Evolutionary conservation across 305 asterid species (phyloP).

Genomic region (Plantago coronopus): DNA sequence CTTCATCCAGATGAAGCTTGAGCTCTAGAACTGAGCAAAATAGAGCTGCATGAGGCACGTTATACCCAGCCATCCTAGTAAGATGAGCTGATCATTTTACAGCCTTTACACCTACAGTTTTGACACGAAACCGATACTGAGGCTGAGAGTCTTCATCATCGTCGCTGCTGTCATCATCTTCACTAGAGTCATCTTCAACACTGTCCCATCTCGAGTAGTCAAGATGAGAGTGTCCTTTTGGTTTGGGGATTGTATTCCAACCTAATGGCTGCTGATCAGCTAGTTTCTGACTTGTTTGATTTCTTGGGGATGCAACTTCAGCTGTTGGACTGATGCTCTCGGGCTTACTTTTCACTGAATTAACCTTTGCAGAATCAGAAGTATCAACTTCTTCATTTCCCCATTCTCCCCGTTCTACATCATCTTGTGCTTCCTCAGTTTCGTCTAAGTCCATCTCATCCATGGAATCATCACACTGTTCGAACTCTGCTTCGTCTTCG

Average conservation of each 20-base stretch:
- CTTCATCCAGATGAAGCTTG: conserved; percentile 13
- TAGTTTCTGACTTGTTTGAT: conserved; percentile 26
- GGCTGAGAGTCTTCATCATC: conserved; percentile 62
- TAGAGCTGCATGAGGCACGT: conserved; percentile 7
- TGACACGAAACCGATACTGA: conserved; percentile 62
- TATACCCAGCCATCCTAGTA: not conserved
- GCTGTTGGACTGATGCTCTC: conserved; percentile 23
- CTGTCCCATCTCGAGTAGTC: conserved; percentile 95
- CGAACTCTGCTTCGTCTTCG: conserved; percentile 78
- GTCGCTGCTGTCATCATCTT: conserved; percentile 56
- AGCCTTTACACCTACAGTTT: conserved; percentile 37
- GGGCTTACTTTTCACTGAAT: conserved; percentile 17
- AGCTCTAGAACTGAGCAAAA: conserved; percentile 4
- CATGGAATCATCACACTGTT: conserved; percentile 47
- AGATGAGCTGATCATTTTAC: conserved; percentile 22
- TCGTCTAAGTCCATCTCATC: conserved; percentile 31
- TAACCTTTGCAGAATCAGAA: conserved; percentile 22
- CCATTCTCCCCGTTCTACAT: conserved; percentile 22
- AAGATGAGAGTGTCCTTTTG: conserved; percentile 87
- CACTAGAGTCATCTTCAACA: conserved; percentile 78
- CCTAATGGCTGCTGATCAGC: conserved; percentile 41
- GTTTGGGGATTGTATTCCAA: conserved; percentile 78
- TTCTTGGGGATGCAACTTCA: conserved; percentile 26
- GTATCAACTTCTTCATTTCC: conserved; percentile 23
- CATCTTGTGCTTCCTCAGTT: conserved; percentile 23